Base-by-base conservation (phyloP, 352 stramenopile genomes). In the Globisporangium irregulare region DNA sequence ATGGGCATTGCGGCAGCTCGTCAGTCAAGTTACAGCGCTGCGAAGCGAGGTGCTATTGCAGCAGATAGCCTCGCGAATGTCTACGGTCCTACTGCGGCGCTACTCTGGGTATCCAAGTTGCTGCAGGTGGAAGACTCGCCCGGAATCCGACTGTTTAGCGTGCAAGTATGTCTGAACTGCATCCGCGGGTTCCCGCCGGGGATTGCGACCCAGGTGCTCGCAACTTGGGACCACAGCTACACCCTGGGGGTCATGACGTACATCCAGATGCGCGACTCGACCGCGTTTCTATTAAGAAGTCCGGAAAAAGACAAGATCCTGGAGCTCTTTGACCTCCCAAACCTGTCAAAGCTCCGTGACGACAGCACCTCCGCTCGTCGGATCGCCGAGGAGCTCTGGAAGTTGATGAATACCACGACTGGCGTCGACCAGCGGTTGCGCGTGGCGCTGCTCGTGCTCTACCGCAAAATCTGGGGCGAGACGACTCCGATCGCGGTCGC, bases 151-250 rank as follows among this genome's bases (percentile, higher is more conserved):
- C 70, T 92, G 32, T 94, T 95, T 66, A 73, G 75, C 36, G 81
- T 92, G 15, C 86, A 95, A 66, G 86, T 92, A 59, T 93, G 84
- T 50, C 69, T 94, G 2, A 93, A 95, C 64, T 94, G 87, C 66
- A 77, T 95, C 59, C 84, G 82, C 38, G 86, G 87, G 1, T 94
- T 94, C 59, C 87, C 87, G 4, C 82, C 86, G 8, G 75, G 76
- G 41, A 79, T 92, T 2, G 86, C 81, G 12, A 86, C 86, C 32
- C 78, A 93, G 61, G 86, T 95, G 14, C 73, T 95, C 43, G 84
- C 87, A 4, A 93, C 87, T 18, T 92, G 79, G 76, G 87, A 95
- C 53, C 86, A 95, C 70, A 89, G 82, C 70, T 91, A 94, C 69
- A 95, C 87, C 27, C 68, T 95, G 12, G 78, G 74, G 32, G 67